Evolutionary conservation across 495 filamentous ascomycete genomes (phyloP).

Genomic region (Trichoderma gamsii): DNA sequence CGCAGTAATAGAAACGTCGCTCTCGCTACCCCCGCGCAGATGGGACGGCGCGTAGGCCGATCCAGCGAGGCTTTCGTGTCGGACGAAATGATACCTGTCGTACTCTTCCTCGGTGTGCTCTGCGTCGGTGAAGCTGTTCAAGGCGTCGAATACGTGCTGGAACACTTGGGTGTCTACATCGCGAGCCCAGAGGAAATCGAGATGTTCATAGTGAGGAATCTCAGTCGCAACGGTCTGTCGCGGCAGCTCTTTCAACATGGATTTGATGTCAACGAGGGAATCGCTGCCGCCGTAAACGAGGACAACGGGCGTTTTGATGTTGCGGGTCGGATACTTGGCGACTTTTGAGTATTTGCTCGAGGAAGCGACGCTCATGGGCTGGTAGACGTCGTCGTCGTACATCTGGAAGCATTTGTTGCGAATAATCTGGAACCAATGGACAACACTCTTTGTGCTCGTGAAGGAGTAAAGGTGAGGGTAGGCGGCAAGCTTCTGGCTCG

Average conservation of each 20-base stretch:
- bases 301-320: slow-evolving; percentile 93
- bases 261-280: slow-evolving; percentile 87
- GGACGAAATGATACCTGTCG: slow-evolving; percentile 37
- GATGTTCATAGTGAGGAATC: slow-evolving; percentile 87
- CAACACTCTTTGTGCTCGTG: slow-evolving; percentile 89
- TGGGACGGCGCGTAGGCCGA: slow-evolving; percentile 16
- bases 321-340: slow-evolving; percentile 89
- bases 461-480: slow-evolving; percentile 95
- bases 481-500: slow-evolving; percentile 89
- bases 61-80: slow-evolving; percentile 30
- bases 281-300: slow-evolving; percentile 90
- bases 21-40: slow-evolving; percentile 21
- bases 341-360: slow-evolving; percentile 65
- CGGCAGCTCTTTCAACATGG: slow-evolving; percentile 86
- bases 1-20: slow-evolving; percentile 26
- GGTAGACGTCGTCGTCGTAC: slow-evolving; percentile 89
- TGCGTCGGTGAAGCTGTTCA: slow-evolving; percentile 57
- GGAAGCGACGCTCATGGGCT: slow-evolving; percentile 35
- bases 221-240: slow-evolving; percentile 73
- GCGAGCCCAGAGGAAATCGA: slow-evolving; percentile 93
- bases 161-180: slow-evolving; percentile 84
- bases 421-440: slow-evolving; percentile 99
- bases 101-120: slow-evolving; percentile 48
- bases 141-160: slow-evolving; percentile 78
- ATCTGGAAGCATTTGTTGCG: slow-evolving; percentile 93